Evolutionary conservation across 179 eudicot genomes (phyloP), one percentile per base, ranked within the genome.

Genomic region (Camellia oleifera): DNA sequence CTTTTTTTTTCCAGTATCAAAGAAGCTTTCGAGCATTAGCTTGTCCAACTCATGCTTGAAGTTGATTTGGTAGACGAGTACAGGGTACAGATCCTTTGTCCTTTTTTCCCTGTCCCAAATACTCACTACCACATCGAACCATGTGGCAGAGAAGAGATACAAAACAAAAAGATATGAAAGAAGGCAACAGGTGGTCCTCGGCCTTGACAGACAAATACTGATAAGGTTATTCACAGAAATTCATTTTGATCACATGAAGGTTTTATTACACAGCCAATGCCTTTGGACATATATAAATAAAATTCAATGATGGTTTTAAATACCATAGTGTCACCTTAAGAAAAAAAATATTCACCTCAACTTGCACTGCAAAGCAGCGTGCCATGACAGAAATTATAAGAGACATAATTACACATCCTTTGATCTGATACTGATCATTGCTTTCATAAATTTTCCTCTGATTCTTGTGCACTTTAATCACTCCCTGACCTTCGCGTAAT

Each of bases 371-470:
- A 1, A 32, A 32, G 40, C 40, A 1, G 40, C 40, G 40, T 32
- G 40, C 40, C 40, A 32, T 32, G 40, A 32, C 40, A 32, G 40
- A 32, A 32, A 32, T 32, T 32, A 1, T 32, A 32, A 32, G 40
- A 32, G 40, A 32, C 69, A 45, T 77, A 26, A 40, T 50, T 50
- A 54, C 23, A 26, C 3, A n/a, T 52, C 14, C 20, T 60, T 32
- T 32, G 40, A 32, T 32, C 40, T 32, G 40, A 32, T 58, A 69
- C 12, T 26, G 26, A 40, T 26, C 79, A 9, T n/a, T 54, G 10
- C 20, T 81, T 75, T 26, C 61, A 53, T 40, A 56, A 44, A 1
- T 67, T 48, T 67, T 76, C 48, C 46, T 81, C 74, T 60, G 13
- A 53, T n/a, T 9, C 9, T 4, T 7, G 7, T 8, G n/a, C 69